These are phyloP conservation scores for Aureobasidium sp. DNA, from an alignment of 2,329 filamentous ascomycete species.

Conservation along the genomic window DNA sequence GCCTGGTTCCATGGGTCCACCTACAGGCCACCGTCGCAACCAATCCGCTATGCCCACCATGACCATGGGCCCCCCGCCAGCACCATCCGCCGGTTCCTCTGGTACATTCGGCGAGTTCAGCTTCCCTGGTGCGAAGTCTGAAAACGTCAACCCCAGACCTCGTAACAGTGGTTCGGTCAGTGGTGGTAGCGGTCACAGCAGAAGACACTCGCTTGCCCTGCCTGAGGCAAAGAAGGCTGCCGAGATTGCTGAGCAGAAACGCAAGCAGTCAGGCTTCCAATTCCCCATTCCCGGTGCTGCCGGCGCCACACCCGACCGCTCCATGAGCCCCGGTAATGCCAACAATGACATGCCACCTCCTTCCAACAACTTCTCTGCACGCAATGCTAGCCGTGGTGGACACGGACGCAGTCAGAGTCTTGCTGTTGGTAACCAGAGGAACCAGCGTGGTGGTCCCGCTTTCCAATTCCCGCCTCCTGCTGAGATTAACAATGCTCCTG, in stretches of 20 bases:
- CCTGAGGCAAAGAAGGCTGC: conserved; percentile 97
- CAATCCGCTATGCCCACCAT: conserved; percentile 93
- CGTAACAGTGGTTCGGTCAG: conserved; percentile 62
- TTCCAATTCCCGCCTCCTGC: conserved; percentile 59
- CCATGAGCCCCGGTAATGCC: conserved; percentile 46
- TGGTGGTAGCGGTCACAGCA: conserved; percentile 68
- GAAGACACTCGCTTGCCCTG: conserved; percentile 87
- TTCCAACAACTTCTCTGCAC: conserved; percentile 18
- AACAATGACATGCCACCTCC: conserved; percentile 17
- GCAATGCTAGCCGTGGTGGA: conserved; percentile 31
- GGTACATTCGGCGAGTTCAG: conserved; percentile 67
- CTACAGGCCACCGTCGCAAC: conserved; percentile 87
- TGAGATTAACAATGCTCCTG: conserved; percentile 54
- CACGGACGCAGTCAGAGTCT: conserved; percentile 81
- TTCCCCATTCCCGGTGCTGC: conserved; percentile 72
- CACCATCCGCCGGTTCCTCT: conserved; percentile 79
- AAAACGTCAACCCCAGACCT: conserved; percentile 55
- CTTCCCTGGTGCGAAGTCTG: conserved; percentile 26
- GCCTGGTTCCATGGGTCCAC: conserved; percentile 63
- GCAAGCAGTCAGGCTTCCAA: conserved; percentile 87
- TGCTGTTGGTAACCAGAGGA: conserved; percentile 60
- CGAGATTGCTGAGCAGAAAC: conserved; percentile 91
- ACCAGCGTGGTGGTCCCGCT: conserved; percentile 53
- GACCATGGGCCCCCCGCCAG: conserved; percentile 74
- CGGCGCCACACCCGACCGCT: conserved; percentile 42